Conservation (phyloP, 441 rosid genomes). For the Populus hybrid region DNA sequence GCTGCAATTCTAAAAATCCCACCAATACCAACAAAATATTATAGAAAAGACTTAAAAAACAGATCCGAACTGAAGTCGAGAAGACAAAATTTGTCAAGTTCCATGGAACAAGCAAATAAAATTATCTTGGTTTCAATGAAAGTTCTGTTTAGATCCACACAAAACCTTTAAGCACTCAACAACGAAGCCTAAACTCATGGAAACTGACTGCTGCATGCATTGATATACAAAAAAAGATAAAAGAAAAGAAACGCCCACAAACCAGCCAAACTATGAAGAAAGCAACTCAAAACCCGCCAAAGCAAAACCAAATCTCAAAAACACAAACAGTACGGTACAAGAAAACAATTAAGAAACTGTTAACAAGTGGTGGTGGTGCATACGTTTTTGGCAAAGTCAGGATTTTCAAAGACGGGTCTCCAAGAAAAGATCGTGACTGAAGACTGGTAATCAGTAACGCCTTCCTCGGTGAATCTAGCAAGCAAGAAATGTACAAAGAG, state of each 20-base stretch:
- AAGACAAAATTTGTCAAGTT: slow-evolving; percentile 1
- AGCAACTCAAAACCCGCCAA: slow-evolving; percentile 17
- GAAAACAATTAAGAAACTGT: not conserved
- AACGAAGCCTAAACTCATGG: slow-evolving; percentile 1
- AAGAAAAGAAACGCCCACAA: slow-evolving; percentile 5
- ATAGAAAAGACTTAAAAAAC: not conserved
- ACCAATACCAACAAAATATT: not conserved
- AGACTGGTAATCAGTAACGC: slow-evolving; percentile 63
- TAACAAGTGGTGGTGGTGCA: slow-evolving; percentile 9
- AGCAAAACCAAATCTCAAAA: not conserved
- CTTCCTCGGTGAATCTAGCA: slow-evolving; percentile 73
- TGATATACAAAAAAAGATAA: not conserved
- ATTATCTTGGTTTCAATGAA: slow-evolving; percentile 7
- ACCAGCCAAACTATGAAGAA: not conserved
- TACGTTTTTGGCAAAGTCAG: slow-evolving; percentile 46
- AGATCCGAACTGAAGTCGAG: slow-evolving; percentile 11
- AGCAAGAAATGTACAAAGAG: slow-evolving; percentile 79
- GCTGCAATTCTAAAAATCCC: not conserved
- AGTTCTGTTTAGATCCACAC: slow-evolving; percentile 23
- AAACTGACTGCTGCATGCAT: not conserved
- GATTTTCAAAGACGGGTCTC: slow-evolving; percentile 83
- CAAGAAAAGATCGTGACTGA: slow-evolving; percentile 92
- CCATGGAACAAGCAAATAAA: slow-evolving; percentile 14
- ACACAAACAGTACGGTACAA: not conserved
- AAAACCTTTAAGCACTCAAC: slow-evolving; percentile 3